Evolutionary conservation across 305 asterid genomes (phyloP).

Genomic region (Fraxinus greggii): DNA sequence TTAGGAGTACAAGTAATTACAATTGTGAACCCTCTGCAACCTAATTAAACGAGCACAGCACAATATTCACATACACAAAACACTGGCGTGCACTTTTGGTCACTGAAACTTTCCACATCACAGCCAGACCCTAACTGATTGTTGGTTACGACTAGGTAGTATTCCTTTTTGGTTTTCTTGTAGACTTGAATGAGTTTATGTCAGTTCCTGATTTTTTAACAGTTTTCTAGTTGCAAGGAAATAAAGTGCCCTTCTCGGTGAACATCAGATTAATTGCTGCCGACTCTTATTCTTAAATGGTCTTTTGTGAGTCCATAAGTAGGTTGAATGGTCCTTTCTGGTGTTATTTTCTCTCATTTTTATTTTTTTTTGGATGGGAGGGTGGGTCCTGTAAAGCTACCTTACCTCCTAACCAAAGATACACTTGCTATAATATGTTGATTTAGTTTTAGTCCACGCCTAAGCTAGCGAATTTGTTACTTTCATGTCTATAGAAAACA

Average conservation of each 20-base stretch:
- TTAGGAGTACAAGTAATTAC: neutral
- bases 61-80: neutral
- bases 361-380: neutral
- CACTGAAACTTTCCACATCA: neutral
- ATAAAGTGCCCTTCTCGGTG: neutral
- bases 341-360: neutral
- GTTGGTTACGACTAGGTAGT: neutral
- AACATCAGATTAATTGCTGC: neutral
- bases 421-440: neutral
- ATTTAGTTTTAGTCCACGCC: neutral
- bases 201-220: neutral
- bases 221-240: neutral
- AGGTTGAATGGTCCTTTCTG: neutral
- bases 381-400: neutral
- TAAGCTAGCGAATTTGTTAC: neutral
- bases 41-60: neutral
- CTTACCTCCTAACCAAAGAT: neutral
- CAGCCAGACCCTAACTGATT: neutral
- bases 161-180: neutral
- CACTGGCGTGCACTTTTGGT: neutral
- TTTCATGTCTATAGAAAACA: neutral
- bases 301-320: neutral
- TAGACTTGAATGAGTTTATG: neutral
- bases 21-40: neutral
- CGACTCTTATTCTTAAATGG: neutral